phyloP scores from a whole-genome alignment of 176 grass and related monocot genomes.

The Panicum miliaceum region DNA sequence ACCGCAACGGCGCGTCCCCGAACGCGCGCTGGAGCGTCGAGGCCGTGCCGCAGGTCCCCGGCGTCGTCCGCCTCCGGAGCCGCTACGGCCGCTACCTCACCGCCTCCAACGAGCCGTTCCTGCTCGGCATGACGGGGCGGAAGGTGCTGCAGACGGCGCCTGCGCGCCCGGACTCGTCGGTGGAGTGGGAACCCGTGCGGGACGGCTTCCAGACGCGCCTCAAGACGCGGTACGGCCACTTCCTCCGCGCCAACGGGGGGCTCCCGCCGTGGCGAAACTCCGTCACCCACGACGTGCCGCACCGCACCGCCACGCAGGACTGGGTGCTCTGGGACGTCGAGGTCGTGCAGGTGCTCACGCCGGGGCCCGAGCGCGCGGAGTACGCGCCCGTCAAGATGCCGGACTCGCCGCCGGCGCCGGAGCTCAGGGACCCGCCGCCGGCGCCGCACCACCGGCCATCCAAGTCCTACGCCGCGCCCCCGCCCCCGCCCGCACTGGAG shows the following conservation, averaged over 20 bases:
- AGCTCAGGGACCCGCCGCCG: slow-evolving; percentile 30
- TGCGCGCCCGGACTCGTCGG: slow-evolving; percentile 54
- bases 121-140: slow-evolving; percentile 70
- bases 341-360: slow-evolving; percentile 67
- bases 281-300: slow-evolving; percentile 82
- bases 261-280: slow-evolving; percentile 90
- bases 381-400: slow-evolving; percentile 10
- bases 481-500: not conserved
- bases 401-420: slow-evolving; percentile 36
- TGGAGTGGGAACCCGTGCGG: slow-evolving; percentile 73
- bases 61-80: slow-evolving; percentile 55
- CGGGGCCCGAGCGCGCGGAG: not conserved
- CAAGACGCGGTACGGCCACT: slow-evolving; percentile 54
- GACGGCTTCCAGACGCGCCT: slow-evolving; percentile 82
- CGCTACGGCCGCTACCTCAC: slow-evolving; percentile 79
- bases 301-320: slow-evolving; percentile 68
- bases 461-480: slow-evolving; percentile 1
- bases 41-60: slow-evolving; percentile 14
- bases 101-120: slow-evolving; percentile 71
- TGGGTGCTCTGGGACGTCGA: slow-evolving; percentile 98
- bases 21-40: slow-evolving; percentile 83
- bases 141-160: slow-evolving; percentile 72
- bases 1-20: slow-evolving; percentile 56
- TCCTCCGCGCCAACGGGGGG: slow-evolving; percentile 71
- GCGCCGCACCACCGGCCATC: slow-evolving; percentile 36